These are phyloP conservation scores for Hysterangium stoloniferum DNA, from an alignment of 768 basidiomycete genomes.

Conservation along the genomic window DNA sequence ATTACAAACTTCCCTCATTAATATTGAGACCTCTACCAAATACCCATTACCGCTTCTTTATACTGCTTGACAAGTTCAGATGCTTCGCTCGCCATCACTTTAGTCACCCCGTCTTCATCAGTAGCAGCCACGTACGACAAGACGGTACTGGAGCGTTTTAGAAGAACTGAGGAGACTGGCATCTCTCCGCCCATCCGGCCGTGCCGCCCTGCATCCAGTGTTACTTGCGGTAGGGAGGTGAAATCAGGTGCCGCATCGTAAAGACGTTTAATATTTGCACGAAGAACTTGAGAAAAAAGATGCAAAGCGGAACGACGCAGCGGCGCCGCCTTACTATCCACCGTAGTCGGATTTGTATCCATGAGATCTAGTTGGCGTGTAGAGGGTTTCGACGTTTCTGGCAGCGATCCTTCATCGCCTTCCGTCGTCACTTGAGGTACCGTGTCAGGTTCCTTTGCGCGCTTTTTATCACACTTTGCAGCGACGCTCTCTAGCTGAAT, in stretches of 20 bases:
- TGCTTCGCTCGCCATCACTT: constrained; percentile 71
- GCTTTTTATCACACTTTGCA: constrained; percentile 12
- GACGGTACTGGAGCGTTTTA: constrained; percentile 49
- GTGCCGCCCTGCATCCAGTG: not conserved
- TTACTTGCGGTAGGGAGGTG: constrained; percentile 11
- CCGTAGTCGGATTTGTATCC: constrained; percentile 51
- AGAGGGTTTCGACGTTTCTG: not conserved
- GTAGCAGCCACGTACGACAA: constrained; percentile 61
- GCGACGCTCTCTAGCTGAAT: constrained; percentile 54
- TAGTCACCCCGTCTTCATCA: constrained; percentile 65
- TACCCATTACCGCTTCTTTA: not conserved
- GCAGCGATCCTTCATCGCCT: constrained; percentile 18
- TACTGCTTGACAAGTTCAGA: constrained; percentile 29
- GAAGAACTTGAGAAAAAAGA: constrained; percentile 64
- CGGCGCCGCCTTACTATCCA: constrained; percentile 62
- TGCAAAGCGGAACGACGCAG: constrained; percentile 83
- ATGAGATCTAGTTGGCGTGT: constrained; percentile 22
- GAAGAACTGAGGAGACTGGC: constrained; percentile 28
- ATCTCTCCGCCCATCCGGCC: constrained; percentile 3
- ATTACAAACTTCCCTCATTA: too few relatives aligned
- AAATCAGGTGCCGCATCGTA: constrained; percentile 19
- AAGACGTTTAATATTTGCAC: constrained; percentile 49
- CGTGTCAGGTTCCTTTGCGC: constrained; percentile 4
- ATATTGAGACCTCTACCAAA: not conserved
- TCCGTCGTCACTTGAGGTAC: constrained; percentile 4